phyloP scores from a whole-genome alignment of 2,329 filamentous ascomycete species.

The Fusarium sp. region DNA sequence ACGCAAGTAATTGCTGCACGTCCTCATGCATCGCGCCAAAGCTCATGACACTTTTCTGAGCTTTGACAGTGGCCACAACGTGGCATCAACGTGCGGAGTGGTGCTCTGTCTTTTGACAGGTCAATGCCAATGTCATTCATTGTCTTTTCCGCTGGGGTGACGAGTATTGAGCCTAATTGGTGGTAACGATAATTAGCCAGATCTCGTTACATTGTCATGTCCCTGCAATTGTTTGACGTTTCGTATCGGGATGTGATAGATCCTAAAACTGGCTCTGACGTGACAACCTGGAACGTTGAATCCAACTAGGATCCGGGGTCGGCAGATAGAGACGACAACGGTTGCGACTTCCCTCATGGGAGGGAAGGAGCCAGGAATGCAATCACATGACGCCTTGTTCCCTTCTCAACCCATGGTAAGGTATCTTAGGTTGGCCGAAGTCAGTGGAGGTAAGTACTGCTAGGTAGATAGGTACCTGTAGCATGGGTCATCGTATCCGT shows the following conservation, averaged over 20 bases:
- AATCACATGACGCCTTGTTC: constrained; percentile 5
- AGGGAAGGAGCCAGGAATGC: background rate
- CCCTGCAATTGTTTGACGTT: constrained; percentile 12
- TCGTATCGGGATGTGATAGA: constrained; percentile 7
- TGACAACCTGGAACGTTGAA: constrained; percentile 7
- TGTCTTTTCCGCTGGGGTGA: background rate
- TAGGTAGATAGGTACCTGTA: background rate
- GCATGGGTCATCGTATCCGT: background rate
- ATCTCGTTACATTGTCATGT: constrained; percentile 25
- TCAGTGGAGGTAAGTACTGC: no score
- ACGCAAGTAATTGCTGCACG: constrained; percentile 17
- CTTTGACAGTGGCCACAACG: constrained; percentile 30
- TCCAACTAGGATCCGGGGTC: constrained; percentile 36
- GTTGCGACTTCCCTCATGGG: constrained; percentile 10
- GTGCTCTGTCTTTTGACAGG: constrained; percentile 1
- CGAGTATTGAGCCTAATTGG: background rate
- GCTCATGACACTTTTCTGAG: constrained; percentile 20
- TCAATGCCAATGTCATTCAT: background rate
- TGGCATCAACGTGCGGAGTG: constrained; percentile 28
- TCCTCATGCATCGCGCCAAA: constrained; percentile 18
- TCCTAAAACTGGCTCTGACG: constrained; percentile 22
- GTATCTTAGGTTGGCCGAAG: background rate
- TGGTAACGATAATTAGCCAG: background rate
- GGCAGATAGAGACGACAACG: constrained; percentile 30
- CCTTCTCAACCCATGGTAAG: background rate